phyloP scores from a whole-genome alignment of 2,329 filamentous ascomycete genomes.

The Verticillium klebahnii region DNA sequence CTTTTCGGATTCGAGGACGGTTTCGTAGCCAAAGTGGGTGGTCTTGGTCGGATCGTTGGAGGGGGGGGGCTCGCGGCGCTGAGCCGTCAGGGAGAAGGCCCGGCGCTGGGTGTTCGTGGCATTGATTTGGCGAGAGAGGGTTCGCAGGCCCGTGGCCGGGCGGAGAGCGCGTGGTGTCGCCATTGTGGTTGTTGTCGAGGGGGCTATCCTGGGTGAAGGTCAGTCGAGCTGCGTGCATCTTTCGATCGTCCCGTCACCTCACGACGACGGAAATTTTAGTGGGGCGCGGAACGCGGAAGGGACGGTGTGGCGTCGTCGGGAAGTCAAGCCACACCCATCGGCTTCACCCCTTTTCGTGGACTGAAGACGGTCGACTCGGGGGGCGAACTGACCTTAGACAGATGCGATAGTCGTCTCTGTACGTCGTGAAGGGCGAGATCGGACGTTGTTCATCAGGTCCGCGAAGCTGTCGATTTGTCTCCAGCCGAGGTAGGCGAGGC shows the following conservation, averaged over 20 bases:
- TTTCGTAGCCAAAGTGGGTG: slow-evolving; percentile 90
- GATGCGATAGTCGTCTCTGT: slow-evolving; percentile 5
- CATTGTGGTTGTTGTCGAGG: background rate
- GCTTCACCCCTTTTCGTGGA: background rate
- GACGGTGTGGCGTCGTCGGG: background rate
- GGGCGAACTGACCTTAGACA: background rate
- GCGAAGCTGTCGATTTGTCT: slow-evolving; percentile 23
- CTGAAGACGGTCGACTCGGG: background rate
- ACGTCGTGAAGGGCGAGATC: slow-evolving; percentile 14
- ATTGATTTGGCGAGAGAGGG: background rate
- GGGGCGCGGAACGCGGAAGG: background rate
- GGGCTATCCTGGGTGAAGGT: background rate
- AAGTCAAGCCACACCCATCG: background rate
- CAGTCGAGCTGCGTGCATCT: background rate
- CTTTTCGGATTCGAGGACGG: slow-evolving; percentile 77
- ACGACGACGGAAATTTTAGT: background rate
- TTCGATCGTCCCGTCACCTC: background rate
- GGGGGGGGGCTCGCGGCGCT: background rate
- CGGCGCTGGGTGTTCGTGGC: background rate
- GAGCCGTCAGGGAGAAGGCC: background rate
- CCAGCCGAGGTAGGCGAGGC: slow-evolving; percentile 24
- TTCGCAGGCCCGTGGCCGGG: background rate
- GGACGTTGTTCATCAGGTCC: slow-evolving; percentile 1
- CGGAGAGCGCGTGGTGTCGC: background rate
- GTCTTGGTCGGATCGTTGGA: slow-evolving; percentile 39